A percentile compares a stretch with the other conserved stretches of the same genome.
Evolutionary conservation across 1,284 basidiomycete genomes (phyloP).

Genomic region (Stereum hirsutum): DNA sequence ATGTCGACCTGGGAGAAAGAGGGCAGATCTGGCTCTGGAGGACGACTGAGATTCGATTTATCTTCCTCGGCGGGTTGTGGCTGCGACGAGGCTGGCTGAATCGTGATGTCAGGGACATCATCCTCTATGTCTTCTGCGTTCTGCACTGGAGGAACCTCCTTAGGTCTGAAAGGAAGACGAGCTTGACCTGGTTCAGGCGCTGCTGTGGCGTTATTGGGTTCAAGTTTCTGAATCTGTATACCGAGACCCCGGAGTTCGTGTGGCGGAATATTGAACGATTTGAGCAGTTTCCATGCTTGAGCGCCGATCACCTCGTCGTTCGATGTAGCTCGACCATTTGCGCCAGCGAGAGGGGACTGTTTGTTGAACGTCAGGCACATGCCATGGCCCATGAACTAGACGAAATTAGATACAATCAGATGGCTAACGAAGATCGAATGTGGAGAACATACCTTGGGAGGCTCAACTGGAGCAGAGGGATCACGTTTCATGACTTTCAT

Average conservation of each 20-base stretch:
- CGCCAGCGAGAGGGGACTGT: conserved; percentile 50
- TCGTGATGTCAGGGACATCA: conserved; percentile 16
- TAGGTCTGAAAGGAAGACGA: conserved; percentile 40
- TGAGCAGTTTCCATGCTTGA: conserved; percentile 74
- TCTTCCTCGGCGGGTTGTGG: not conserved
- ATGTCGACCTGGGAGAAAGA: conserved; percentile 71
- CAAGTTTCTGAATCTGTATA: conserved; percentile 88
- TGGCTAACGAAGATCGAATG: not conserved
- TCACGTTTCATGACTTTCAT: conserved; percentile 88
- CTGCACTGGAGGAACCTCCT: conserved; percentile 13
- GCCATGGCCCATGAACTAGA: conserved; percentile 89
- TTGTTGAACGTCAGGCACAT: conserved; percentile 79
- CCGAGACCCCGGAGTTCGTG: conserved; percentile 89
- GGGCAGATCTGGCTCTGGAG: conserved; percentile 35
- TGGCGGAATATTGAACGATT: conserved; percentile 69
- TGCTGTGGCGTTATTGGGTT: conserved; percentile 29
- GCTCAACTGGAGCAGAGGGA: conserved; percentile 80
- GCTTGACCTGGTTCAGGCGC: conserved; percentile 36
- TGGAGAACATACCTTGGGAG: conserved; percentile 68
- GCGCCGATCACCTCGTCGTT: conserved; percentile 65
- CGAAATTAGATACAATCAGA: not conserved
- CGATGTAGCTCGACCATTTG: conserved; percentile 62
- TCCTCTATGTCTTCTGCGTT: conserved; percentile 5
- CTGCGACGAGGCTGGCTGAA: conserved; percentile 25
- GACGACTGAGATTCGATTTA: not conserved